Conservation (phyloP, 179 eudicot species). For the Silene coronaria region DNA sequence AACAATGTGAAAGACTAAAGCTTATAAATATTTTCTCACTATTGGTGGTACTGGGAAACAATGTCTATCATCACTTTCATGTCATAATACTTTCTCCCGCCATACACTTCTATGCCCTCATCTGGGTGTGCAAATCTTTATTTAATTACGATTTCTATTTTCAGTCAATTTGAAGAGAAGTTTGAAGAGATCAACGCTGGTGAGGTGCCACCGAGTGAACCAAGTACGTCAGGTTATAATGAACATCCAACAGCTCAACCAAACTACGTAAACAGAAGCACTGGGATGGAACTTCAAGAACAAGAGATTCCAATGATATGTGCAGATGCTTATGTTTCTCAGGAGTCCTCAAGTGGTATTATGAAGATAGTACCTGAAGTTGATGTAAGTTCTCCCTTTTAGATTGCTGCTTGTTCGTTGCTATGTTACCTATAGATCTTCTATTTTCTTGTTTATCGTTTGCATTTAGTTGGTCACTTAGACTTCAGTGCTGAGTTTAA, state of each 20-base stretch:
- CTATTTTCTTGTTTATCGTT: not conserved
- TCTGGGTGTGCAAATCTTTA: not conserved
- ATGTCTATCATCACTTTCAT: not conserved
- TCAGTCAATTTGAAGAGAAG: constrained; percentile 90
- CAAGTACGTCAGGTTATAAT: constrained; percentile 36
- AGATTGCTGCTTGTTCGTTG: constrained; percentile 22
- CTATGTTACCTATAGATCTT: not conserved
- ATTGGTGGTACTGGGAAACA: not conserved
- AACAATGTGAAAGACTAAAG: too few species aligned
- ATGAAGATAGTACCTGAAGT: constrained; percentile 89
- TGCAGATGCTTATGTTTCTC: constrained; percentile 50
- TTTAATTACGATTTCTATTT: not conserved
- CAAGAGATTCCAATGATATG: constrained; percentile 36
- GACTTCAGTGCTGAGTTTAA: not conserved
- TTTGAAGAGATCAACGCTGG: constrained; percentile 65
- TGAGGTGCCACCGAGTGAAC: constrained; percentile 44
- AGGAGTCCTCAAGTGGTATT: constrained; percentile 67
- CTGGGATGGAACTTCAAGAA: constrained; percentile 36
- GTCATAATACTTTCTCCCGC: not conserved
- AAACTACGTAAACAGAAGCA: constrained; percentile 28
- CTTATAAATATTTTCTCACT: too few species aligned
- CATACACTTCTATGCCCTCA: not conserved
- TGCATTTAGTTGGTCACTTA: not conserved
- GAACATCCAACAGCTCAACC: constrained; percentile 30
- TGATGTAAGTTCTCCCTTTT: constrained; percentile 58